Percentiles rank a stretch among this genome's conserved stretches.
These are phyloP conservation scores for Amesomyces nigricolor DNA, from an alignment of 2,329 filamentous ascomycete genomes.

Conservation along the genomic window DNA sequence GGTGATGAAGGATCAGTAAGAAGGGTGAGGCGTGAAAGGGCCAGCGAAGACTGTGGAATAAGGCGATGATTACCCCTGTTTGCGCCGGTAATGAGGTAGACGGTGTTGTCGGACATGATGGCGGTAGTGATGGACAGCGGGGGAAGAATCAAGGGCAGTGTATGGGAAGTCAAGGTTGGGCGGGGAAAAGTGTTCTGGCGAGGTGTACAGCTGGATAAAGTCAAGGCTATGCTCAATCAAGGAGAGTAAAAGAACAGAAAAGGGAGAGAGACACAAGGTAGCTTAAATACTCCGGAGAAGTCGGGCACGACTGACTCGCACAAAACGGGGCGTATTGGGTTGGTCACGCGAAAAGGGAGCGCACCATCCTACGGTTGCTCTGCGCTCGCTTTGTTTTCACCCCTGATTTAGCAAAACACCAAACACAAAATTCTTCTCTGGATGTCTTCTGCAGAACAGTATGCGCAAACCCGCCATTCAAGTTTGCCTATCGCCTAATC, in stretches of 20 bases:
- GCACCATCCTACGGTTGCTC: constrained; percentile 7
- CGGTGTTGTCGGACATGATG: constrained; percentile 25
- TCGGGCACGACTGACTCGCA: constrained; percentile 10
- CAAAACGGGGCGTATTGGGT: not conserved
- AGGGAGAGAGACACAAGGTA: not conserved
- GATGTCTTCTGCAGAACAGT: not conserved
- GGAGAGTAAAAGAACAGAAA: not conserved
- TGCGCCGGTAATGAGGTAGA: constrained; percentile 30
- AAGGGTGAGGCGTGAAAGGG: not conserved
- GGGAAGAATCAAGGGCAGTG: not conserved
- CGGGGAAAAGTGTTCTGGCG: not conserved
- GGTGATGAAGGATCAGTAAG: no score
- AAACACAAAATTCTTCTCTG: not conserved
- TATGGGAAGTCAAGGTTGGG: not conserved
- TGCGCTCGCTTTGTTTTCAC: not conserved
- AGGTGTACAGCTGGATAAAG: no score
- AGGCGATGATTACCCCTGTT: constrained; percentile 27
- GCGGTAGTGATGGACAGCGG: not conserved
- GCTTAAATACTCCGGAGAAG: constrained; percentile 9
- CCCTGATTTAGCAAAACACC: constrained; percentile 11
- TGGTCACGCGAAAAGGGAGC: not conserved
- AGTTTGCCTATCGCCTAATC: not conserved
- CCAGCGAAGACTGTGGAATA: not conserved
- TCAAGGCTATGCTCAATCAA: not conserved
- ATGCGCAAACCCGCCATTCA: not conserved